Evolutionary conservation across 768 basidiomycete species (phyloP), one percentile per base, ranked within the genome.

Genomic region (Tephrocybe sp.): DNA sequence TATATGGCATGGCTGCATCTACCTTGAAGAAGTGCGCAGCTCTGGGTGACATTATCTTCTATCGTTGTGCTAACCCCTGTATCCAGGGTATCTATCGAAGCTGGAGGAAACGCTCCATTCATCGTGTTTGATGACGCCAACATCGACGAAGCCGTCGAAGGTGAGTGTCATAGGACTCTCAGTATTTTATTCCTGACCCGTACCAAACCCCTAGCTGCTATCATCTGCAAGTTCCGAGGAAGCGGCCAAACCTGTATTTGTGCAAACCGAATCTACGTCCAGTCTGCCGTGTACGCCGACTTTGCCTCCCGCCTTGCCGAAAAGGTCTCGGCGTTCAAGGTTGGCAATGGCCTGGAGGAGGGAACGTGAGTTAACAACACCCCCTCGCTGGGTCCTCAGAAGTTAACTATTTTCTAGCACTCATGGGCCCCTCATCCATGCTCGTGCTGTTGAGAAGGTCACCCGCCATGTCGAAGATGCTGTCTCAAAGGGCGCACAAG

Each of bases 51-150:
- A 28, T 37, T 48, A 15, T n/a, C 38, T 30, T 51, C 17, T 6
- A 39, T 47, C 21, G 51, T 36, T 5, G 15, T 15, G 15, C 9
- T 8, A 7, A 10, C 15, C n/a, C 33, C 20, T 30, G 44, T 15
- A 37, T 57, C n/a, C 46, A 77, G 74, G 53, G 67, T 76, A 74
- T 92, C 92, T 1, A 68, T 93, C 32, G 93, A 96, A 70, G 90
- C 93, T 24, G 93, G 94, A 12, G 96, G 97, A 24, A 98, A 98
- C 58, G 85, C 95, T 0, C 90, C 96, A 0, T 94, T 99, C 68
- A 97, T 98, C 59, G 90, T 99, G 6, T 98, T 99, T 65, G 90
- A 93, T 56, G 97, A 98, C 62, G 96, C 94, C 0, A 86, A 98
- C 65, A 79, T 99, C 45, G 90, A 93, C 43, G 84, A 87, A 50